Conservation (phyloP, 108 stramenopile genomes). For the Nannochloropsis salina region DNA sequence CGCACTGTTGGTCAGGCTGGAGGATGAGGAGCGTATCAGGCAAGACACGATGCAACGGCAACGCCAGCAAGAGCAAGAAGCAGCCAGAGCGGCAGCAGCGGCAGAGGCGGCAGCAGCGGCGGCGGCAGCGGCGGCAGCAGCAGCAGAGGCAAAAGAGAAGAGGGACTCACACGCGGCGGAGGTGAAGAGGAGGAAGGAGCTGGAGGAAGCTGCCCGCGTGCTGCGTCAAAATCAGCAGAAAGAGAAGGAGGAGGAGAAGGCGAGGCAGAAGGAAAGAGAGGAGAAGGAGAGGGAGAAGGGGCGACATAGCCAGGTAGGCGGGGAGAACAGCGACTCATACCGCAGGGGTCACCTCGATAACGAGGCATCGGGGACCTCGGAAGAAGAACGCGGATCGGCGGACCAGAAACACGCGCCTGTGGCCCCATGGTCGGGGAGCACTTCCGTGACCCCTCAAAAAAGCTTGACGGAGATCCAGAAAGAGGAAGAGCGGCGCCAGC, state of each 20-base stretch:
- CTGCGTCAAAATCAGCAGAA: not conserved
- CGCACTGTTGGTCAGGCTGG: not conserved
- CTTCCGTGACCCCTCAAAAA: not conserved
- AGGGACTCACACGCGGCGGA: not conserved
- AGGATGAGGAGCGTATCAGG: not conserved
- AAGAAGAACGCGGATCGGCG: not conserved
- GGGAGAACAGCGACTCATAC: too few species aligned
- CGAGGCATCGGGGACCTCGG: too few species aligned
- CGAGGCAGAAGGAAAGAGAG: not conserved
- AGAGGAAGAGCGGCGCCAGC: not conserved
- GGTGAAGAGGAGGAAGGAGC: not conserved
- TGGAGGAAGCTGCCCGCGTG: not conserved
- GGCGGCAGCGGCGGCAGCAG: not conserved
- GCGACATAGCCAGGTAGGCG: too few species aligned
- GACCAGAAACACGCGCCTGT: not conserved
- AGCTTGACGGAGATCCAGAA: not conserved
- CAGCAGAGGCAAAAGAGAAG: not conserved
- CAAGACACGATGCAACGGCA: not conserved
- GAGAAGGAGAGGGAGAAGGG: too few species aligned
- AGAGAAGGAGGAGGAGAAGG: not conserved
- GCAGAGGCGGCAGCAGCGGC: not conserved
- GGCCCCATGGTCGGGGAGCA: not conserved
- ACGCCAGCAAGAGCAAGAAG: constrained; percentile 9
- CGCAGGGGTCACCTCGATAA: too few species aligned
- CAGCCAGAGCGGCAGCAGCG: not conserved